Percentiles rank a stretch among this genome's conserved stretches.
Evolutionary conservation across 2,329 filamentous ascomycete genomes (phyloP).

Genomic region (Phialophora tarda): DNA sequence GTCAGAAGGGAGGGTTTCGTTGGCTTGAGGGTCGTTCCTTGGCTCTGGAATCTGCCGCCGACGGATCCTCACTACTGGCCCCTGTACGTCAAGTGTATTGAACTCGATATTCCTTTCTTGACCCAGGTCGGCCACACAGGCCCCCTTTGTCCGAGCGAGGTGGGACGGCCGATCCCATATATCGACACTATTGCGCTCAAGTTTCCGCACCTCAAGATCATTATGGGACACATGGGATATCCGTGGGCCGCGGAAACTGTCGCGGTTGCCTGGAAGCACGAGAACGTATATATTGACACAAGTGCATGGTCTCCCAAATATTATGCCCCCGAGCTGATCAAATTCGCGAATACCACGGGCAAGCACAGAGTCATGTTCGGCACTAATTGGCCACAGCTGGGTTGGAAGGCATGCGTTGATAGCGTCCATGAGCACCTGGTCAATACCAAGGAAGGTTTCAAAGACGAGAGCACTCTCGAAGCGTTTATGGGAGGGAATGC

Average conservation of each 20-base stretch:
- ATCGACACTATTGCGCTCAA: constrained; percentile 40
- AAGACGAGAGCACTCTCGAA: constrained; percentile 21
- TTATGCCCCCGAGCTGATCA: constrained; percentile 38
- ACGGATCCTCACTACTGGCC: constrained; percentile 42
- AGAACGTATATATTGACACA: constrained; percentile 41
- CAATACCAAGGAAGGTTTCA: constrained; percentile 3
- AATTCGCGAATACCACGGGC: constrained; percentile 40
- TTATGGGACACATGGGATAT: constrained; percentile 40
- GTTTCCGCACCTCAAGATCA: constrained; percentile 39
- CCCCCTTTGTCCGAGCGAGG: constrained; percentile 41
- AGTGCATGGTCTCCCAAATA: constrained; percentile 40
- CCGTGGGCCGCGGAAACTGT: constrained; percentile 40
- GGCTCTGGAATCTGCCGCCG: constrained; percentile 41
- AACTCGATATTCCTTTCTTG: constrained; percentile 41
- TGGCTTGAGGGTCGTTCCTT: constrained; percentile 40
- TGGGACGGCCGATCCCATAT: constrained; percentile 41
- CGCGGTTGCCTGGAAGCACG: constrained; percentile 41
- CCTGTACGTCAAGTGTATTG: constrained; percentile 41
- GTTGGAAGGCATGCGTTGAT: constrained; percentile 39
- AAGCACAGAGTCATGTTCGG: constrained; percentile 41
- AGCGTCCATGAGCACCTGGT: constrained; percentile 24
- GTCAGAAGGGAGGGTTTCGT: constrained; percentile 41
- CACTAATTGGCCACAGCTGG: constrained; percentile 41
- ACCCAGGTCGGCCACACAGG: constrained; percentile 42
- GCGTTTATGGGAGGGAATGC: constrained; percentile 38